Base-by-base conservation (phyloP, 148 eudicot species). In the Chenopodium quinoa region DNA sequence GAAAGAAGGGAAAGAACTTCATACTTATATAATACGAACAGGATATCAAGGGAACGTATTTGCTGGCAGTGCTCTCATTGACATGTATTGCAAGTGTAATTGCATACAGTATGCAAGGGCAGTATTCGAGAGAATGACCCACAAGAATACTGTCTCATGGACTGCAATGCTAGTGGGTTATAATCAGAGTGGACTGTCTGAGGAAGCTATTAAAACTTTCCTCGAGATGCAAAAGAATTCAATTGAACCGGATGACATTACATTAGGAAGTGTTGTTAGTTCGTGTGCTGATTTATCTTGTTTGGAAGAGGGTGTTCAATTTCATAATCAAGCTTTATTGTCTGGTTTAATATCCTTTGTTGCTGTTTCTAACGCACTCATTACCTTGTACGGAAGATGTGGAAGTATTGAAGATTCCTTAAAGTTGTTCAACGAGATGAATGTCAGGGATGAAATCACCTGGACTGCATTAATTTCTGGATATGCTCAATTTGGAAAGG, bases 331-430 rank as follows among this genome's bases (percentile, higher is more conserved):
- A 88, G 98, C 98, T 22, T 71, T 92, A 6, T 86, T 87, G 16
- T 88, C 95, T 54, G 97, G 99, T 25, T 87, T 93, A 80, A 80
- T 87, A 73, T 88, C 90, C 60, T 93, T 82, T 78, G 78, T 84
- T 77, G 87, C 95, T 48, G 99, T 96, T 79, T 92, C 95, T 25
- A 96, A 93, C 78, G 92, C 99, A 79, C 97, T 96, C 80, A 86
- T 96, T 40, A 96, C 97, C 71, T 86, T 96, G 80, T 96, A 96
- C 78, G 94, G 95, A 76, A 93, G 91, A 89, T 96, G 99, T 86
- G 99, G 99, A 72, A 90, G 86, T 78, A 78, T 93, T 74, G 89
- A 88, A 83, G 95, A 96, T 78, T 92, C 98, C 29, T 88, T 82
- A 66, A 82, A 74, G 78, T 84, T 96, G 87, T 96, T 96, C 83